These are phyloP conservation scores for Yamadazyma sp. DNA, from an alignment of 1,139 yeast genomes.

Conservation along the genomic window DNA sequence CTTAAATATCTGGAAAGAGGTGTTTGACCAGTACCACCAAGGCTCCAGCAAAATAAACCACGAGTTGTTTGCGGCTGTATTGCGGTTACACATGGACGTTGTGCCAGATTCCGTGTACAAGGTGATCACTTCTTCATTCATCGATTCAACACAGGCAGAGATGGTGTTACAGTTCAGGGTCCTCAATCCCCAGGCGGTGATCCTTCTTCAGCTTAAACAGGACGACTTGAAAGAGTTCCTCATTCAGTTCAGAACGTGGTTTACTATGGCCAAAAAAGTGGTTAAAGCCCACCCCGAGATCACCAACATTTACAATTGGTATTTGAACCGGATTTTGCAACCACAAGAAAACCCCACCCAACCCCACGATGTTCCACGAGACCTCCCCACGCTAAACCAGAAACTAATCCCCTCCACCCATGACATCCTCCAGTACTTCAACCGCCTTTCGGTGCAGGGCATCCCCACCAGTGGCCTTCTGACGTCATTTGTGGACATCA, in stretches of 20 bases:
- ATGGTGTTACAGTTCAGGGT: constrained; percentile 26
- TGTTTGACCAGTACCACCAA: constrained; percentile 10
- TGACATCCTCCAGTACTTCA: not conserved
- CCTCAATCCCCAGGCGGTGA: constrained; percentile 27
- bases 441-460: constrained; percentile 18
- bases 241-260: constrained; percentile 18
- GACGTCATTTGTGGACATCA: constrained; percentile 41
- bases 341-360: not conserved
- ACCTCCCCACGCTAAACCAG: constrained; percentile 1
- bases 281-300: not conserved
- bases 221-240: constrained; percentile 1
- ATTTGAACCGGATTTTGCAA: constrained; percentile 3
- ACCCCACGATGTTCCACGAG: too few species aligned
- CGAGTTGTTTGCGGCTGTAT: constrained; percentile 1
- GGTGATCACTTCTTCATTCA: not conserved
- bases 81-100: not conserved
- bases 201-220: constrained; percentile 10
- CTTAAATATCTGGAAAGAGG: constrained; percentile 9
- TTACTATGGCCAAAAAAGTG: constrained; percentile 1
- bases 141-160: constrained; percentile 8
- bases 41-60: constrained; percentile 1
- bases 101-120: not conserved
- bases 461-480: constrained; percentile 30
- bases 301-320: constrained; percentile 5
- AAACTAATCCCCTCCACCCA: not conserved